Conservation (phyloP, 2,329 filamentous ascomycete species). For the Diaporthe velutina region DNA sequence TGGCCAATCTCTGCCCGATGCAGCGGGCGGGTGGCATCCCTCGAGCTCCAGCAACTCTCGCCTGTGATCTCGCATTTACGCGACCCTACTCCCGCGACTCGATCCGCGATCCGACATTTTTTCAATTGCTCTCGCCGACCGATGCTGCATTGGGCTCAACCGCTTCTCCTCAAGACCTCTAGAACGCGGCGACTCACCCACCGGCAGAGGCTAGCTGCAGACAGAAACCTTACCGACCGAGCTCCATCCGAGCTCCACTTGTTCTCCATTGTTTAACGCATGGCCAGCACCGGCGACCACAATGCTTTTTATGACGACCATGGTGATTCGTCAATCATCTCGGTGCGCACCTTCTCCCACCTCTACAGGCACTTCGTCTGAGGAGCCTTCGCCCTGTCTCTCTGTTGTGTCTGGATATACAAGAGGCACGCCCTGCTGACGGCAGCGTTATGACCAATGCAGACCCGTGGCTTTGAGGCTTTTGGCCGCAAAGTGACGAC, state of each 20-base stretch:
- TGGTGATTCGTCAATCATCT: slow-evolving; percentile 62
- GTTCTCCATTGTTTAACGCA: slow-evolving; percentile 42
- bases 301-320: slow-evolving; percentile 62
- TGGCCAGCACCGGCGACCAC: slow-evolving; percentile 53
- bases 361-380: slow-evolving; percentile 17
- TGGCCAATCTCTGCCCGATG: slow-evolving; percentile 31
- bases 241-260: slow-evolving; percentile 40
- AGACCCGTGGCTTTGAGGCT: slow-evolving; percentile 91
- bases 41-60: slow-evolving; percentile 21
- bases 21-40: slow-evolving; percentile 18
- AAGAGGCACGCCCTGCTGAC: slow-evolving; percentile 36
- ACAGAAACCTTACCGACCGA: slow-evolving; percentile 31
- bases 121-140: slow-evolving; percentile 6
- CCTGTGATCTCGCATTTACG: slow-evolving; percentile 21
- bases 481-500: slow-evolving; percentile 96
- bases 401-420: slow-evolving; percentile 24
- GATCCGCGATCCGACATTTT: slow-evolving; percentile 7
- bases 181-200: slow-evolving; percentile 30
- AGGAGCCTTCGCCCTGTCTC: slow-evolving; percentile 3
- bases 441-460: slow-evolving; percentile 38
- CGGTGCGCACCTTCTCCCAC: slow-evolving; percentile 45
- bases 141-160: not conserved
- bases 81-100: slow-evolving; percentile 22
- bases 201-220: slow-evolving; percentile 33
- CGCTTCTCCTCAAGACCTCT: slow-evolving; percentile 28